Evolutionary conservation across 2,329 filamentous ascomycete genomes (phyloP).

Genomic region (Calonectria ilicicola): DNA sequence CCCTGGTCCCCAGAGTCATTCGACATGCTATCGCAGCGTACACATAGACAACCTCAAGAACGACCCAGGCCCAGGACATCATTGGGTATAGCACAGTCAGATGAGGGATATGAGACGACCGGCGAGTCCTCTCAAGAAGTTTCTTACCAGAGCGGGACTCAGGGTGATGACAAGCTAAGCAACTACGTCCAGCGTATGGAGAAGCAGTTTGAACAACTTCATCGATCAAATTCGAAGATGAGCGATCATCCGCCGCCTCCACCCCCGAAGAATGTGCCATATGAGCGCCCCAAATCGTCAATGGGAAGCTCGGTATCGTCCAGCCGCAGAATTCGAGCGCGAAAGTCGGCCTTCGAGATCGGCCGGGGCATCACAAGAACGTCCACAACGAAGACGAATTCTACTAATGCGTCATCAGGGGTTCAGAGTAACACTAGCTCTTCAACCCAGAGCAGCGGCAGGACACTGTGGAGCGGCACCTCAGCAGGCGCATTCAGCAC

Average conservation of each 20-base stretch:
- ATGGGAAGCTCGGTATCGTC: slow-evolving; percentile 57
- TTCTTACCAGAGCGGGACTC: slow-evolving; percentile 54
- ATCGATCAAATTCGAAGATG: slow-evolving; percentile 66
- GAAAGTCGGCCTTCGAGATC: slow-evolving; percentile 85
- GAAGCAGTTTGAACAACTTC: slow-evolving; percentile 78
- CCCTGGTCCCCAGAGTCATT: slow-evolving; percentile 96
- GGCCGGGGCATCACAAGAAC: slow-evolving; percentile 79
- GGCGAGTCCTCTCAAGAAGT: slow-evolving; percentile 64
- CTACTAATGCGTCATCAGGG: slow-evolving; percentile 81
- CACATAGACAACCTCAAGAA: slow-evolving; percentile 42
- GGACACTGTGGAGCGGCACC: slow-evolving; percentile 92
- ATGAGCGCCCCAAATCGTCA: slow-evolving; percentile 70
- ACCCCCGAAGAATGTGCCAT: slow-evolving; percentile 62
- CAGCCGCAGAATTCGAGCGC: slow-evolving; percentile 66
- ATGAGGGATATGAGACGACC: slow-evolving; percentile 72
- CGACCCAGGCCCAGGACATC: slow-evolving; percentile 73
- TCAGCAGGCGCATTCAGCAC: slow-evolving; percentile 93
- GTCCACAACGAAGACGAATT: slow-evolving; percentile 88
- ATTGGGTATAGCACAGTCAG: slow-evolving; percentile 73
- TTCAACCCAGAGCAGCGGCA: slow-evolving; percentile 82
- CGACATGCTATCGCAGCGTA: slow-evolving; percentile 59
- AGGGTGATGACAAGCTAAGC: slow-evolving; percentile 73
- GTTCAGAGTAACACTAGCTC: slow-evolving; percentile 79
- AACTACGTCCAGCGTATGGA: slow-evolving; percentile 96
- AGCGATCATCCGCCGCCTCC: slow-evolving; percentile 70